Evolutionary conservation across 1,139 yeast species (phyloP), one percentile per base, ranked within the genome.

Genomic region (Blastobotrys arbuscula): DNA sequence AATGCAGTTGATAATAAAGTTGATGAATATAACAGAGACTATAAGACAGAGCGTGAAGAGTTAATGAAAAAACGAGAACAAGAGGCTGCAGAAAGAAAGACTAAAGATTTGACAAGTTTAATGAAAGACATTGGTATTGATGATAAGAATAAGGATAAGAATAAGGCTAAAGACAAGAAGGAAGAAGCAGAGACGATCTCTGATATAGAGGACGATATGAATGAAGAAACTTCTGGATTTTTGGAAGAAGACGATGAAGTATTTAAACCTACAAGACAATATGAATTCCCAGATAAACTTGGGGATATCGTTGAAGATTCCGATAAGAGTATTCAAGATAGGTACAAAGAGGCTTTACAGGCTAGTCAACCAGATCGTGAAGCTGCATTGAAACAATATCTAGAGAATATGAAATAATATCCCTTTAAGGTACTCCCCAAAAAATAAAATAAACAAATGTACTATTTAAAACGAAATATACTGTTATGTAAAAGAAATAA

Each of bases 31-130:
- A 81, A 89, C 53, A 79, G 81, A 52, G 90, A 74, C 61, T 94
- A 92, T 65, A 81, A 81, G 61, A 81, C 84, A 2, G 98, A 94
- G 68, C 78, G 97, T 59, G 97, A 92, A 50, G 74, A 86, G 59
- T 80, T 92, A 23, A 64, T 85, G 52, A 79, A 83, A 64, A 80
- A 85, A 57, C 86, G 88, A 62, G 88, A 84, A 56, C 84, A 82
- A 48, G 81, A 80, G 49, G 95, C 85, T 58, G 80, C 82, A 63
- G 72, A 74, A 60, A 76, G 83, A 59, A 89, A 88, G 67, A 82
- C 87, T 33, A 76, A 79, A 56, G 83, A 84, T 21, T 71, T 94
- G 60, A 74, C 78, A 41, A 76, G 80, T 52, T 72, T 94, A 57
- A 85, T 92, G 84, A 81, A 81, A 55, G 98, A 90, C 64, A 73